Evolutionary conservation across 2,329 filamentous ascomycete genomes (phyloP).

Genomic region (Ophiostoma ips): DNA sequence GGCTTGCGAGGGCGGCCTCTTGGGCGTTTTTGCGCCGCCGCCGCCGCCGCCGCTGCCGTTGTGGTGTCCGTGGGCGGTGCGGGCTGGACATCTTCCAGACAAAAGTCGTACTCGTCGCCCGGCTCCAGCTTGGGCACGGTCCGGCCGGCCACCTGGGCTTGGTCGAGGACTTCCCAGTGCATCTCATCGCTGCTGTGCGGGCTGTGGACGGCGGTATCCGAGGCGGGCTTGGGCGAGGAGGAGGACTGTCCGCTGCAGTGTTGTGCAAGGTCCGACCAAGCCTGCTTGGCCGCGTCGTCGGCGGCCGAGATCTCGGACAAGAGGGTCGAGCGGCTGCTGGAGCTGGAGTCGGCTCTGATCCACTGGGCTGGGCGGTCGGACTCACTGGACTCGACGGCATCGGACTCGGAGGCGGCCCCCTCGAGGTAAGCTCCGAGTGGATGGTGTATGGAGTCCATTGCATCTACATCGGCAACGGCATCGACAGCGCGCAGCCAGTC

Average conservation of each 20-base stretch:
- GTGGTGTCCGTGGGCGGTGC: constrained; percentile 23
- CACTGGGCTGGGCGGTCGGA: constrained; percentile 25
- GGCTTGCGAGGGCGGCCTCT: constrained; percentile 75
- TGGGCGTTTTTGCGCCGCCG: constrained; percentile 44
- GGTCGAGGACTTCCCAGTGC: constrained; percentile 33
- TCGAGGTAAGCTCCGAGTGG: constrained; percentile 16
- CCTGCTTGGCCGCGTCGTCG: constrained; percentile 1
- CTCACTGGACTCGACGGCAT: constrained; percentile 17
- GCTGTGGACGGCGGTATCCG: background rate
- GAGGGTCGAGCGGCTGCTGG: constrained; percentile 18
- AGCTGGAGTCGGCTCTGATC: constrained; percentile 18
- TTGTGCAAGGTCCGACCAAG: too few species aligned
- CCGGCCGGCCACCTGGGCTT: constrained; percentile 19
- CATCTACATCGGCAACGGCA: background rate
- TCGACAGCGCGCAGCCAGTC: background rate
- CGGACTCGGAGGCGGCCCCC: too few species aligned
- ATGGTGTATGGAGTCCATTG: background rate
- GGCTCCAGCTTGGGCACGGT: constrained; percentile 43
- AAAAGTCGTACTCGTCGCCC: constrained; percentile 38
- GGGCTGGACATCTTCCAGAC: constrained; percentile 37
- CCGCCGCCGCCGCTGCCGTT: too few species aligned
- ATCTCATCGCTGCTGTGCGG: constrained; percentile 21
- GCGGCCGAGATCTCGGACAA: constrained; percentile 20
- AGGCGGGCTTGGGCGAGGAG: background rate
- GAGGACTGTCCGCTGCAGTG: too few species aligned